Evolutionary conservation across 2,329 filamentous ascomycete species (phyloP).

Genomic region (Penicillium sp.): DNA sequence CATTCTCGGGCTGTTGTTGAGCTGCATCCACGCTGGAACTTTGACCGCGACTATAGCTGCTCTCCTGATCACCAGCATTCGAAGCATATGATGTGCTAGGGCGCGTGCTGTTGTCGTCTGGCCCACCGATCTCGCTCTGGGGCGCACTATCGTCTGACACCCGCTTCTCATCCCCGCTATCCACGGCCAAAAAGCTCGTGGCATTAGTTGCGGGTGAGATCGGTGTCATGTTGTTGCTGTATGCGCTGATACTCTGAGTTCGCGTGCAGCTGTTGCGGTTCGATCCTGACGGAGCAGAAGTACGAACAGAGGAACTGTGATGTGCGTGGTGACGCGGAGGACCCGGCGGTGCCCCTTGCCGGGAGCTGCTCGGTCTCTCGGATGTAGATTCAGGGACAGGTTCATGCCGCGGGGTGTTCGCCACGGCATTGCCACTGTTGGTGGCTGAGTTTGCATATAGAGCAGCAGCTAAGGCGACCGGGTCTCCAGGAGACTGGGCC

Average conservation of each 20-base stretch:
- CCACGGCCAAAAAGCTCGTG: conserved; percentile 43
- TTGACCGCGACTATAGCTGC: conserved; percentile 24
- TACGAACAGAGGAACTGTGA: conserved; percentile 35
- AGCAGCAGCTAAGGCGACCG: conserved; percentile 29
- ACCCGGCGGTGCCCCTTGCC: conserved; percentile 20
- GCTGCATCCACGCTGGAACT: conserved; percentile 18
- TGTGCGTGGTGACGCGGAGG: conserved; percentile 32
- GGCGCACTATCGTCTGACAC: conserved; percentile 27
- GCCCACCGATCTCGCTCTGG: conserved; percentile 29
- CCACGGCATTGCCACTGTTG: conserved; percentile 11
- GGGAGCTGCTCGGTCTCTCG: conserved; percentile 31
- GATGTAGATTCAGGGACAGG: conserved; percentile 15
- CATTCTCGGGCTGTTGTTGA: conserved; percentile 20
- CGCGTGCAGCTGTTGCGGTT: conserved; percentile 40
- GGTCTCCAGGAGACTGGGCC: conserved; percentile 23
- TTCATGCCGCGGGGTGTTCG: conserved; percentile 10
- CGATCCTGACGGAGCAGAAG: conserved; percentile 33
- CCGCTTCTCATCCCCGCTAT: conserved; percentile 42
- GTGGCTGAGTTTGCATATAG: conserved; percentile 26
- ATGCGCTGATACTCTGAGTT: conserved; percentile 42
- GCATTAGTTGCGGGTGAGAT: conserved; percentile 46
- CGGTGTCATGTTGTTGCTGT: conserved; percentile 44
- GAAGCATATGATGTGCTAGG: conserved; percentile 32
- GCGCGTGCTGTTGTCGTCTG: conserved; percentile 27
- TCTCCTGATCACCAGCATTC: conserved; percentile 19